Conservation (phyloP, 139 green algal genomes). For the Tetradesmus lagerheimii region DNA sequence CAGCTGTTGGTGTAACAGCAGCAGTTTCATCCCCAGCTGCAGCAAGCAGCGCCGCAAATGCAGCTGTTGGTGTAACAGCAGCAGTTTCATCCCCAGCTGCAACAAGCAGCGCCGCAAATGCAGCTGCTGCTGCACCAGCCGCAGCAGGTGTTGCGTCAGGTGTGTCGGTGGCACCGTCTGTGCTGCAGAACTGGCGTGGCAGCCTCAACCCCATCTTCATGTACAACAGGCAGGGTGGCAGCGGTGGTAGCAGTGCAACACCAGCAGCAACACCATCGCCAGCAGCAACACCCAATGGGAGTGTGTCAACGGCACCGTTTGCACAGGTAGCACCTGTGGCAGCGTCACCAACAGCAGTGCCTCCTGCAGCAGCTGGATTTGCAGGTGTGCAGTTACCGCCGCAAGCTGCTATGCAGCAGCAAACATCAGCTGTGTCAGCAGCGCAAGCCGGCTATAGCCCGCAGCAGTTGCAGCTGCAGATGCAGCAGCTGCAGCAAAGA, state of each 20-base stretch:
- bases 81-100: too few species aligned
- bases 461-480: background rate
- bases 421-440: background rate
- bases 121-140: background rate
- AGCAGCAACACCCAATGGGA: background rate
- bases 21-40: too few species aligned
- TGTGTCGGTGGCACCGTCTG: too few species aligned
- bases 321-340: background rate
- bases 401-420: background rate
- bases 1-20: too few species aligned
- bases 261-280: background rate
- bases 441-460: background rate
- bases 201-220: too few species aligned
- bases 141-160: too few species aligned
- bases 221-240: too few species aligned
- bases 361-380: background rate
- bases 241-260: background rate
- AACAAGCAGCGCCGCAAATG: background rate
- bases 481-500: background rate
- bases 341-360: background rate
- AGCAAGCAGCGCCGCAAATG: too few species aligned
- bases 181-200: too few species aligned
- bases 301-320: background rate
- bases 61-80: too few species aligned
- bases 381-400: background rate